Evolutionary conservation across 1,284 basidiomycete species (phyloP), one percentile per base, ranked within the genome.

Genomic region (Ustilago shanxiensis): DNA sequence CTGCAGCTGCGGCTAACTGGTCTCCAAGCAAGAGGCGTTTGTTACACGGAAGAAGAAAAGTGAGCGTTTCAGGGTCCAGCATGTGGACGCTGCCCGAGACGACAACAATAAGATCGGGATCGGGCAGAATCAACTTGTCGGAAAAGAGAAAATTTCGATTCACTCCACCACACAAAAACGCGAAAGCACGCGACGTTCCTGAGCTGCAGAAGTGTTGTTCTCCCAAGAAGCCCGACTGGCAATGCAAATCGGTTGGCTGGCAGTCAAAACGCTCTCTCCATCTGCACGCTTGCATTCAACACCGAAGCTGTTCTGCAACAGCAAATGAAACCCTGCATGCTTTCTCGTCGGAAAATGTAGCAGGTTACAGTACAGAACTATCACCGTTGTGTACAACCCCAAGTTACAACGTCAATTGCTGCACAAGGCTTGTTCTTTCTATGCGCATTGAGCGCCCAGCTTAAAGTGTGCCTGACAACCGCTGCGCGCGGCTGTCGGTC

Each of bases 241-340:
- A 16, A 6, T 33, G 51, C 28, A 33, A 7, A 33, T 20, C 28
- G 13, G 51, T 16, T 20, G 18, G 24, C 47, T 49, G 24, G 47
- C 47, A 28, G 24, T 16, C 22, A 24, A 49, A 6, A 28, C 24
- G n/a, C n/a, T n/a, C 26, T 31, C 58, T 57, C 33, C 31, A 65
- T 26, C 58, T 71, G 62, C 68, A 71, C 26, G 59, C 37, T 31
- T 65, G 58, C 58, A 66, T 53, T 16, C 68, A 56, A 58, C 58
- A 65, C 68, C 68, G 68, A 71, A 71, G 44, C 51, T 28, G 22
- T 26, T 9, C 8, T 49, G 22, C n/a, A 7, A 44, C 49, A 64
- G 22, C 49, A 64, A n/a, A 58, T 31, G 45, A 58, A 70, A 71
- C 58, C 62, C 62, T 71, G 61, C 67, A 70, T 60, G 44, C 33